Evolutionary conservation across 192 early-diverging fungal genomes (phyloP).

Genomic region (Cetraspora pellucida): DNA sequence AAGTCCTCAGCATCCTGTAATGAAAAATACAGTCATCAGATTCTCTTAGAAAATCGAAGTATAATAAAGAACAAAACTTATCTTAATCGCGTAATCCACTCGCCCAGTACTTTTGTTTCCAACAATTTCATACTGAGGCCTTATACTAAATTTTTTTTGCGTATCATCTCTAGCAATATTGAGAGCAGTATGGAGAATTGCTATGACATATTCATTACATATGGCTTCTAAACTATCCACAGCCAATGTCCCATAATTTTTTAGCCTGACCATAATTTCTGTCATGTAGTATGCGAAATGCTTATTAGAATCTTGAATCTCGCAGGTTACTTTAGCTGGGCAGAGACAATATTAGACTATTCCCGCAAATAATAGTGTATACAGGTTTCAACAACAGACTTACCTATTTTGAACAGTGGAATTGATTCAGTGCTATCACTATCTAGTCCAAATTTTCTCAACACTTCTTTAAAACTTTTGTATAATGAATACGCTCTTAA

Average conservation of each 20-base stretch:
- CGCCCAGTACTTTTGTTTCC: not conserved
- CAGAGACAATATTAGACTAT: too few relatives aligned
- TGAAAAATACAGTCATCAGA: too few relatives aligned
- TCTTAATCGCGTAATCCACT: constrained; percentile 15
- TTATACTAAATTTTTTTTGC: not conserved
- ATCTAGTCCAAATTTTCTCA: not conserved
- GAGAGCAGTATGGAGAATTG: constrained; percentile 8
- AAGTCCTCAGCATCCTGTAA: not conserved
- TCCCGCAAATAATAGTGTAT: too few relatives aligned
- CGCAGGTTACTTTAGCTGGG: too few relatives aligned
- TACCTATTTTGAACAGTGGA: too few relatives aligned
- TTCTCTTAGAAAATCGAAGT: too few relatives aligned
- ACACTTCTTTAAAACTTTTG: not conserved
- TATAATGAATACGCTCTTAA: not conserved
- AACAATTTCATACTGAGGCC: not conserved
- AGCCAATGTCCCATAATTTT: too few relatives aligned
- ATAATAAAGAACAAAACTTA: not conserved
- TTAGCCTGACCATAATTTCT: too few relatives aligned
- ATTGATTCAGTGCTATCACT: not conserved
- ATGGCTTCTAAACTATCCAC: too few relatives aligned
- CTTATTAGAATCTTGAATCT: not conserved
- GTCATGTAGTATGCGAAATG: not conserved
- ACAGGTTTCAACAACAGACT: too few relatives aligned
- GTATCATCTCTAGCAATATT: not conserved
- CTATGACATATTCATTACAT: not conserved